Base-by-base conservation (phyloP, 2,329 filamentous ascomycete genomes). In the Metarhizium brunneum region DNA sequence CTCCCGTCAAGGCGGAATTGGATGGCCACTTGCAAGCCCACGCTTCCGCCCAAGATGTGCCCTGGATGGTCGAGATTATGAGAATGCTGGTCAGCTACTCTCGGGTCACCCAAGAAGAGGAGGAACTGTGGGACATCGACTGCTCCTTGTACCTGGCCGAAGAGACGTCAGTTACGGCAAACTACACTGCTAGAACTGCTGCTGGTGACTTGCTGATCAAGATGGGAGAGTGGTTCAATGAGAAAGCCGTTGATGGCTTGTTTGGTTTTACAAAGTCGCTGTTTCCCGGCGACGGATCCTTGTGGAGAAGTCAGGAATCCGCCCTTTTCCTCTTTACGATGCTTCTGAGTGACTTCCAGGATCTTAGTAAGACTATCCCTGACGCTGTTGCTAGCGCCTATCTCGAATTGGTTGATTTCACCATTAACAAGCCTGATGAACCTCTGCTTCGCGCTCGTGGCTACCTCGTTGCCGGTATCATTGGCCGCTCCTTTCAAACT, bases 121-220 rank as follows among this genome's bases (percentile, higher is more conserved):
- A 96, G 72, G 90, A 89, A 7, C 74, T 99, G 10, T 99, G 94
- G 94, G 90, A 96, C 63, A 90, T 96, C 59, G 94, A 99, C 69
- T 88, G 95, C 62, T 97, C 95, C 57, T 81, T 99, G 2, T 99
- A 95, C 71, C 79, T 99, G 50, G 92, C 91, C 1, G 94, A 99
- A 71, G 92, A 97, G 73, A 92, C 90, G 2, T 92, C 91, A 2
- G 88, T 96, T 18, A 96, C 91, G 13, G 89, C 92, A 36, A 97
- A 97, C 70, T 99, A 97, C 73, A 96, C 94, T 0, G 89, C 94
- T 14, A 85, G 94, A 62, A 95, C 90, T 18, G 94, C 92, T 45
- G 94, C 90, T 60, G 92, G 91, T 51, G 94, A 97, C 68, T 76
- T 99, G 51, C 80, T 96, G 32, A 91, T 96, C 71, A 96, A 96